Base-by-base conservation (phyloP, 306 rosid genomes). In the Leucaena leucocephala region DNA sequence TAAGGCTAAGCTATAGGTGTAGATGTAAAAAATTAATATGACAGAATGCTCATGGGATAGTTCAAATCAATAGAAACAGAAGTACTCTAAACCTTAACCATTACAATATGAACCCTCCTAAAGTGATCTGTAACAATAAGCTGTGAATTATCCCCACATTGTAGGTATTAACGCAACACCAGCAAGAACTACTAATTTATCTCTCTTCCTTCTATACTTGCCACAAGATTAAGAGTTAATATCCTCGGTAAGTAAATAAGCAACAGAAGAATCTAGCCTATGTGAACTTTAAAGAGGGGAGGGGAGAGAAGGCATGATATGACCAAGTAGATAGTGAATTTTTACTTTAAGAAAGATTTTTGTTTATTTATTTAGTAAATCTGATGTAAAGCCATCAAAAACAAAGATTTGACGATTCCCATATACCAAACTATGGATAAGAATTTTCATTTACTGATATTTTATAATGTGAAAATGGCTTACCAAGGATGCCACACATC, bases 151-250 rank as follows among this genome's bases (percentile, higher is more conserved):
- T 68, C 99, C 99, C 99, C 99, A 95, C 89, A 75, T 86, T 70
- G 99, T 95, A 33, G 98, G 99, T 83, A 95, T 93, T 45, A 81
- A 82, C 19, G 98, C 99, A 42, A 81, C 97, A 43, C 80, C 84
- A 49, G 93, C 44, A 48, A 76, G 85, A 71, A 86, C 96, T 1
- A 95, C 86, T 77, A 95, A 79, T 74, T 87, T 86, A 48, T 95
- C 98, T 84, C 91, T 86, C 84, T 93, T 95, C 88, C 99, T 93
- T 84, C 99, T 84, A 85, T 91, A 95, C 80, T 98, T 95, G 97
- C 10, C 75, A 78, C 50, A 62, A 55, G 46, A 57, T 10, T 7
- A 44, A 58, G 71, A 64, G 48, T 83, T 67, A 81, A 75, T 74
- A 77, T 50, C 68, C 76, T 58, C 45, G 43, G 39, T 40, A 71